Percentiles rank a stretch among this genome's conserved stretches.
Evolutionary conservation across 1,284 basidiomycete genomes (phyloP).

Genomic region (Coniferiporia weirii): DNA sequence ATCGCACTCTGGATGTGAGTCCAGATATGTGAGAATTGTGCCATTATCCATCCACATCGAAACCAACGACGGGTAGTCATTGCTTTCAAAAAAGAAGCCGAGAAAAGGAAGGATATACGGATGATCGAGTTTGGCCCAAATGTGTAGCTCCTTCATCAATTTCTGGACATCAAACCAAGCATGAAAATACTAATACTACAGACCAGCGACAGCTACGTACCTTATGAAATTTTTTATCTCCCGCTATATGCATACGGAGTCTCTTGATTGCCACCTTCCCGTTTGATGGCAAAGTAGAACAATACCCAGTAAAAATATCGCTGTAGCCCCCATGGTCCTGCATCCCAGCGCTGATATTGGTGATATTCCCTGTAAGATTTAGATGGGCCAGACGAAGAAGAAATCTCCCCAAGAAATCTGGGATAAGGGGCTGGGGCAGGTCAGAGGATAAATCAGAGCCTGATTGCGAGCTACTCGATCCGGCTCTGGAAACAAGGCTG

Average conservation of each 20-base stretch:
- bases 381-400: not conserved
- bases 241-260: not conserved
- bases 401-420: not conserved
- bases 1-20: not conserved
- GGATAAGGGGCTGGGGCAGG: too few relatives aligned
- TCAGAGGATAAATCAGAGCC: too few relatives aligned
- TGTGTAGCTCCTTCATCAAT: not conserved
- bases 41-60: constrained; percentile 1
- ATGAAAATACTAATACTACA: too few relatives aligned
- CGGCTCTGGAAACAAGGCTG: too few relatives aligned
- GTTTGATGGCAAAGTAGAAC: not conserved
- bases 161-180: not conserved
- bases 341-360: not conserved
- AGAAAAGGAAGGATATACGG: not conserved
- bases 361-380: not conserved
- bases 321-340: constrained; percentile 1
- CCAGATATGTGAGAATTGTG: not conserved
- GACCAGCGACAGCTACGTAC: not conserved
- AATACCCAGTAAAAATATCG: constrained; percentile 1
- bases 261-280: constrained; percentile 4
- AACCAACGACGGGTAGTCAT: not conserved
- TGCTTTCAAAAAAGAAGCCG: not conserved
- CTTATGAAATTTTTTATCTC: not conserved
- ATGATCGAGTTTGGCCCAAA: constrained; percentile 7
- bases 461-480: too few relatives aligned